Conservation (phyloP, 441 rosid genomes). For the Populus hybrid region DNA sequence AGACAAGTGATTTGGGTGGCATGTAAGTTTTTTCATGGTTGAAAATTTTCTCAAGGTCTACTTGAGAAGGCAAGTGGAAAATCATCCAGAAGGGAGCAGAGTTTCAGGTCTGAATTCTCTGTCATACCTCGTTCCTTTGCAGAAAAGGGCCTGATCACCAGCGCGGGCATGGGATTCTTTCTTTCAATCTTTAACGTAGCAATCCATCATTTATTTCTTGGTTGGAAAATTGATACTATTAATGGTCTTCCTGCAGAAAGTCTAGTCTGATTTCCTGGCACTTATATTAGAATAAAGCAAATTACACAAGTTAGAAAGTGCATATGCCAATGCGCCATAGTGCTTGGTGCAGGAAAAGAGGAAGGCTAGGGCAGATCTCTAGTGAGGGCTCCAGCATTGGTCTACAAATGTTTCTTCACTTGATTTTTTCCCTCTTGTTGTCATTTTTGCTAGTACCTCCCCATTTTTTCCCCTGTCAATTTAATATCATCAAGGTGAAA, state of each 20-base stretch:
- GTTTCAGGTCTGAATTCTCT: slow-evolving; percentile 28
- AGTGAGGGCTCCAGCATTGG: slow-evolving; percentile 35
- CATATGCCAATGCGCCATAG: slow-evolving; percentile 19
- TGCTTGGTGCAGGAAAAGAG: slow-evolving; percentile 31
- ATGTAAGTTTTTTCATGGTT: slow-evolving; percentile 9
- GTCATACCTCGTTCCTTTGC: slow-evolving; percentile 23
- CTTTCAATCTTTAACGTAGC: slow-evolving; percentile 68
- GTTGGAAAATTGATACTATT: slow-evolving; percentile 37
- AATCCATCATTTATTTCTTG: slow-evolving; percentile 44
- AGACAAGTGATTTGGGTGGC: slow-evolving; percentile 17
- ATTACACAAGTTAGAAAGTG: slow-evolving; percentile 18
- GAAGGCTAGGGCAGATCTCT: slow-evolving; percentile 32
- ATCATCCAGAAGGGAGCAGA: slow-evolving; percentile 20
- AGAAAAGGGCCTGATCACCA: slow-evolving; percentile 24
- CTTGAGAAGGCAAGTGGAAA: slow-evolving; percentile 33
- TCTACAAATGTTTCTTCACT: slow-evolving; percentile 21
- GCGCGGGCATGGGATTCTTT: slow-evolving; percentile 53
- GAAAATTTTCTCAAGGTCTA: slow-evolving; percentile 12
- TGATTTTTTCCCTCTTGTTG: slow-evolving; percentile 15
- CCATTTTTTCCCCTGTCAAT: slow-evolving; percentile 22
- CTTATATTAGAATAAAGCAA: slow-evolving; percentile 30
- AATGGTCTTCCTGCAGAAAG: slow-evolving; percentile 35
- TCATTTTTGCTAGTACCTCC: slow-evolving; percentile 23
- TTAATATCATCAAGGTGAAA: slow-evolving; percentile 32
- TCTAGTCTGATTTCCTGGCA: slow-evolving; percentile 34